Conservation (phyloP, 2,329 filamentous ascomycete species). For the Fusarium graminum region DNA sequence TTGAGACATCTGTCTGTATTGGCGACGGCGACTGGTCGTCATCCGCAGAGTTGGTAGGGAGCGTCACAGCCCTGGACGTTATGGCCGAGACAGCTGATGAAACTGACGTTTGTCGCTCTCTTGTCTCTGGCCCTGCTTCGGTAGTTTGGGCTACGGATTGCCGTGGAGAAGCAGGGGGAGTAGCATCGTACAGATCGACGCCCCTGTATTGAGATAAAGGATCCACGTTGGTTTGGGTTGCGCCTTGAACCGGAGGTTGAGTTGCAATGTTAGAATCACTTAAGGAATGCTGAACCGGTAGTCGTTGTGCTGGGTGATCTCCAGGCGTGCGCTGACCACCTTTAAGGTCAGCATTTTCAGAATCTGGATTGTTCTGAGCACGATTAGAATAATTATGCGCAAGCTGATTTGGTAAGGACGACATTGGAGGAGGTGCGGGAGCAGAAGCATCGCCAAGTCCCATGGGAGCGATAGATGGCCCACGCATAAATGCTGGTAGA, state of each 20-base stretch:
- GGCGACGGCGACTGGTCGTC: constrained; percentile 17
- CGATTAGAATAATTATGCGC: not conserved
- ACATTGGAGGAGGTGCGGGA: constrained; percentile 41
- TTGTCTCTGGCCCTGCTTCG: constrained; percentile 13
- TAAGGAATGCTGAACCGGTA: constrained; percentile 52
- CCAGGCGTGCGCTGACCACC: constrained; percentile 4
- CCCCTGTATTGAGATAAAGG: constrained; percentile 51
- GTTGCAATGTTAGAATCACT: constrained; percentile 54
- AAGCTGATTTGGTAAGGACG: constrained; percentile 21
- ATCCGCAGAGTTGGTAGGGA: constrained; percentile 23
- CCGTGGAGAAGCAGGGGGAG: constrained; percentile 60
- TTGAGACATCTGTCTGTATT: constrained; percentile 18
- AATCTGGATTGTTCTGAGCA: not conserved
- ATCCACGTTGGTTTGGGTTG: constrained; percentile 52
- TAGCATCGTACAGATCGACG: constrained; percentile 62
- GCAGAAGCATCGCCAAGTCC: constrained; percentile 46
- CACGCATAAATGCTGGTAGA: constrained; percentile 68
- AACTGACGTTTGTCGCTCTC: constrained; percentile 23
- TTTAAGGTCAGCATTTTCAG: constrained; percentile 8
- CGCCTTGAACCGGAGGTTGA: constrained; percentile 45
- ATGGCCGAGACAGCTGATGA: constrained; percentile 37
- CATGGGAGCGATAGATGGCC: constrained; percentile 58
- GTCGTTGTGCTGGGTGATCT: constrained; percentile 22
- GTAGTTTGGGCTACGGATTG: constrained; percentile 18
- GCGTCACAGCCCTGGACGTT: constrained; percentile 26